phyloP scores from a whole-genome alignment of 1,284 basidiomycete genomes.

The Ceratobasidium papillatum region DNA sequence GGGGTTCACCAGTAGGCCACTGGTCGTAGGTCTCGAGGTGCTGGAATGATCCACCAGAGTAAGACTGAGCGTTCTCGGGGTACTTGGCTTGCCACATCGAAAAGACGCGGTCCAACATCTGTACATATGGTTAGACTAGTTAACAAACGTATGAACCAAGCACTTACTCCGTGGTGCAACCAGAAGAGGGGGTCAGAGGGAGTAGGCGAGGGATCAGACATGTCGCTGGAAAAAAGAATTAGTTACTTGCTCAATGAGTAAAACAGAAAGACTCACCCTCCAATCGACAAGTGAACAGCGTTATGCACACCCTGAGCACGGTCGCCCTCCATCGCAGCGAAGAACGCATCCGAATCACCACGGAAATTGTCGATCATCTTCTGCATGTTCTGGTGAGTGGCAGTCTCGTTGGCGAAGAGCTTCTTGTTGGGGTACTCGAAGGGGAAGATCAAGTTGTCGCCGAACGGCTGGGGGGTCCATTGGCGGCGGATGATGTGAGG shows the following conservation, averaged over 20 bases:
- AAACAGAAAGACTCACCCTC: background rate
- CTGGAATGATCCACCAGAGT: slow-evolving; percentile 28
- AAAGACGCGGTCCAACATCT: slow-evolving; percentile 33
- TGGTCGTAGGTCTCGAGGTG: slow-evolving; percentile 7
- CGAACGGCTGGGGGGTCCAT: slow-evolving; percentile 40
- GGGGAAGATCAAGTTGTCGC: slow-evolving; percentile 37
- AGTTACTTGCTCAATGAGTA: background rate
- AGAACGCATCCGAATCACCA: slow-evolving; percentile 36
- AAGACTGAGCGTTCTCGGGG: slow-evolving; percentile 26
- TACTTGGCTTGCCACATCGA: slow-evolving; percentile 33
- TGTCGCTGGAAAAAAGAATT: slow-evolving; percentile 5
- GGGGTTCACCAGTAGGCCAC: slow-evolving; percentile 25
- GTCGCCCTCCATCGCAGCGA: slow-evolving; percentile 29
- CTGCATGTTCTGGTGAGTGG: slow-evolving; percentile 22
- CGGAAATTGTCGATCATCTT: slow-evolving; percentile 19
- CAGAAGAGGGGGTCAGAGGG: slow-evolving; percentile 40
- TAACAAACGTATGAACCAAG: background rate
- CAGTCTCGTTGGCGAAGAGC: slow-evolving; percentile 36
- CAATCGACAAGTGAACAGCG: slow-evolving; percentile 33
- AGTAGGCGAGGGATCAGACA: slow-evolving; percentile 38
- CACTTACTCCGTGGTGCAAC: slow-evolving; percentile 31
- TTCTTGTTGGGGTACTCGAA: slow-evolving; percentile 34
- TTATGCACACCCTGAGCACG: slow-evolving; percentile 40
- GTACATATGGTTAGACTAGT: background rate
- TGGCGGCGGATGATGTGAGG: slow-evolving; percentile 40